Evolutionary conservation across 2,329 filamentous ascomycete species (phyloP).

Genomic region (Colletotrichum euphorbiae): DNA sequence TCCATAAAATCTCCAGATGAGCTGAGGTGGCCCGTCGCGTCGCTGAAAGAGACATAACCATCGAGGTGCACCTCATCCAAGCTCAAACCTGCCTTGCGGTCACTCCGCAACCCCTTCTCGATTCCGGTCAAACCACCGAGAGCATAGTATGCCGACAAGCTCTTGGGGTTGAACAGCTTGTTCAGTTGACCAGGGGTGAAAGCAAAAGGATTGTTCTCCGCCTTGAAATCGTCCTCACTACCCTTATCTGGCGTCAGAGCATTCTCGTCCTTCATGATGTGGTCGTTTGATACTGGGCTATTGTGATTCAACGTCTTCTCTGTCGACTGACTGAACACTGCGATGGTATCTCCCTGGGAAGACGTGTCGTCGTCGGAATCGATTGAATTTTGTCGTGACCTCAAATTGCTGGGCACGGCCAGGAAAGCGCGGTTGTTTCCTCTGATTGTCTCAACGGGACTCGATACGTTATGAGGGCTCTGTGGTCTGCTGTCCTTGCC

Average conservation of each 20-base stretch:
- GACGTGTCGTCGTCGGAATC: constrained; percentile 72
- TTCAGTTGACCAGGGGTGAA: constrained; percentile 86
- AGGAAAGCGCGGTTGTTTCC: constrained; percentile 67
- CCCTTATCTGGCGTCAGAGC: constrained; percentile 82
- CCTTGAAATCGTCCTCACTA: constrained; percentile 79
- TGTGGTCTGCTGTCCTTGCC: constrained; percentile 71
- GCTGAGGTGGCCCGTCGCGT: constrained; percentile 62
- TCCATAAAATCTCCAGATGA: constrained; percentile 37
- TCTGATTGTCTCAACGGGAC: constrained; percentile 59
- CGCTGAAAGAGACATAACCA: constrained; percentile 77
- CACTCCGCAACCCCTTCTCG: constrained; percentile 81
- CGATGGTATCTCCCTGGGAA: constrained; percentile 72
- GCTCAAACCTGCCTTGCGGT: constrained; percentile 80
- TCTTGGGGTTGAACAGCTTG: constrained; percentile 93
- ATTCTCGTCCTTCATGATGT: constrained; percentile 72
- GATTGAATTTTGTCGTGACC: constrained; percentile 76
- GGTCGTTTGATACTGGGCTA: constrained; percentile 58
- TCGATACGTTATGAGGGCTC: constrained; percentile 79
- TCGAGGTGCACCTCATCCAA: constrained; percentile 77
- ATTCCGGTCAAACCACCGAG: constrained; percentile 82
- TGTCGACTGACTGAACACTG: constrained; percentile 59
- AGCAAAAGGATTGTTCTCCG: constrained; percentile 85
- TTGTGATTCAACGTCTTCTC: constrained; percentile 54
- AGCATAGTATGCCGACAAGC: constrained; percentile 81
- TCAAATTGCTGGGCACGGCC: constrained; percentile 70